phyloP scores from a whole-genome alignment of 306 rosid species.

The Ochetophila trinervis region DNA sequence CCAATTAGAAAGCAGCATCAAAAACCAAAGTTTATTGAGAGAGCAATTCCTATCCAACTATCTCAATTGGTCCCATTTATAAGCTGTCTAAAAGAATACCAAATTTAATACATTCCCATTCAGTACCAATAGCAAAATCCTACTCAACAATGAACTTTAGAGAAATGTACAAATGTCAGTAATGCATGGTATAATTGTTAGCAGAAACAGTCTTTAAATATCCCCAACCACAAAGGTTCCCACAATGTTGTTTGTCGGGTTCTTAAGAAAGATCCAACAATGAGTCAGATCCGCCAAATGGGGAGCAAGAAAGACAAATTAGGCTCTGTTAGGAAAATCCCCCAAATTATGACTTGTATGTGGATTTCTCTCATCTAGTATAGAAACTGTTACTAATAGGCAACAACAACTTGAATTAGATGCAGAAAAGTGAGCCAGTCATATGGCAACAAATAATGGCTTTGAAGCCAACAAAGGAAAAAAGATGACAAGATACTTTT shows the following conservation, averaged over 20 bases:
- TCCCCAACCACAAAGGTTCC: not conserved
- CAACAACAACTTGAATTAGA: not conserved
- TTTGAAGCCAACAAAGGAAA: not conserved
- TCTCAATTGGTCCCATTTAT: not conserved
- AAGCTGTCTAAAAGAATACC: not conserved
- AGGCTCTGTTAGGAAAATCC: not conserved
- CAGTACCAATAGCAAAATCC: not conserved
- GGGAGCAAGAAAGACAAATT: not conserved
- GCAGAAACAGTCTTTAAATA: no score
- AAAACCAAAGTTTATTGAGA: constrained; percentile 1
- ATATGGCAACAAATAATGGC: not conserved
- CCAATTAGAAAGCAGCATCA: constrained; percentile 3
- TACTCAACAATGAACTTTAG: not conserved
- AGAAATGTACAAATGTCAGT: not conserved
- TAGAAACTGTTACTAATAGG: not conserved
- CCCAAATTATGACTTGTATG: not conserved
- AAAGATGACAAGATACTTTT: not conserved
- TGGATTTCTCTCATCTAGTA: not conserved
- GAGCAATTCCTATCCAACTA: not conserved
- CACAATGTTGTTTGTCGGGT: not conserved
- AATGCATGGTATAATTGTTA: not conserved
- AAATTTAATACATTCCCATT: not conserved
- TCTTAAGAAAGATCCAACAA: constrained; percentile 3
- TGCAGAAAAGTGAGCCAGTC: not conserved
- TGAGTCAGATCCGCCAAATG: not conserved